Percentiles rank a stretch among this genome's conserved stretches.
Evolutionary conservation across 495 filamentous ascomycete species (phyloP).

Genomic region (Pseudotulostoma volvatum): DNA sequence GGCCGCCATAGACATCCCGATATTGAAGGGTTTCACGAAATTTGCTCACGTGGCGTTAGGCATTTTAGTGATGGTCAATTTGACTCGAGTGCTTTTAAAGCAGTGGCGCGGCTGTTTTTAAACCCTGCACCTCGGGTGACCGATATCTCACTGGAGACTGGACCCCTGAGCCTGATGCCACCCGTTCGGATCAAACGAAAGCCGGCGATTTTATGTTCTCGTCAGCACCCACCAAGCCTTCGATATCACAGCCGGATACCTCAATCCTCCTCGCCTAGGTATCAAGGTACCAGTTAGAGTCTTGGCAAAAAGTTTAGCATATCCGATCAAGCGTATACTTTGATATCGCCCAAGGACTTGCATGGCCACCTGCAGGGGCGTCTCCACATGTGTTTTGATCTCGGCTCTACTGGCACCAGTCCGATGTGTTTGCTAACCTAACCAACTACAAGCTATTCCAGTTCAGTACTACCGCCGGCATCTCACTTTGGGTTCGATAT

Average conservation of each 20-base stretch:
- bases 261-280: conserved; percentile 24
- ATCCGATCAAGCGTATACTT: conserved; percentile 31
- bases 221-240: conserved; percentile 35
- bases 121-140: no score
- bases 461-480: conserved; percentile 20
- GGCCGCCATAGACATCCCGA: conserved; percentile 22
- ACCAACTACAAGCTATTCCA: conserved; percentile 36
- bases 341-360: conserved; percentile 33
- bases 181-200: no score
- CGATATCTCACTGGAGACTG: conserved; percentile 33
- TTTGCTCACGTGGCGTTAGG: conserved; percentile 27
- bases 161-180: conserved; percentile 26
- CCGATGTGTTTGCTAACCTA: conserved; percentile 29
- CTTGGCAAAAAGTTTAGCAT: conserved; percentile 19
- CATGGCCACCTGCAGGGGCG: conserved; percentile 34
- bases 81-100: conserved; percentile 17
- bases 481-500: conserved; percentile 25
- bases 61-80: conserved; percentile 21
- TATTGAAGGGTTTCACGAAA: conserved; percentile 11
- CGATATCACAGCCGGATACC: conserved; percentile 21
- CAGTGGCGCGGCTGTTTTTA: conserved; percentile 27
- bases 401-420: conserved; percentile 22
- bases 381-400: conserved; percentile 13
- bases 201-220: conserved; percentile 37
- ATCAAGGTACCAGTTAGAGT: conserved; percentile 28